Evolutionary conservation across 768 basidiomycete genomes (phyloP).

Genomic region (Paxillus ammoniavirescens): DNA sequence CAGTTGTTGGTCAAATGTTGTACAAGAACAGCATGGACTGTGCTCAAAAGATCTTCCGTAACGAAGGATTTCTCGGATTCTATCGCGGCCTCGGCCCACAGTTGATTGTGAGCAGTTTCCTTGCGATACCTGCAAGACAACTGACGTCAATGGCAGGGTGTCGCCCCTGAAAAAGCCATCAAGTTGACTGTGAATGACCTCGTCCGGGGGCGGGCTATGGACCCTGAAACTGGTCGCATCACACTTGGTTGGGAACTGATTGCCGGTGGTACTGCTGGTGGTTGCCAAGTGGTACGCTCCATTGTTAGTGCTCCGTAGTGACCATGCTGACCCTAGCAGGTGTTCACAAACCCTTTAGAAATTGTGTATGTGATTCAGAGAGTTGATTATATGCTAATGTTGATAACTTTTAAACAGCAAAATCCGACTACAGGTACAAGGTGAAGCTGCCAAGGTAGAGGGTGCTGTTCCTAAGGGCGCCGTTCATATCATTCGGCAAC

Average conservation of each 20-base stretch:
- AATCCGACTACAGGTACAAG: constrained; percentile 94
- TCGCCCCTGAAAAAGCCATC: constrained; percentile 97
- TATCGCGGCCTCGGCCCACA: constrained; percentile 97
- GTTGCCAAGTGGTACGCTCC: constrained; percentile 90
- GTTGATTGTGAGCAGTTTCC: constrained; percentile 59
- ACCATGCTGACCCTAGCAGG: constrained; percentile 41
- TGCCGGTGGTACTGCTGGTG: constrained; percentile 93
- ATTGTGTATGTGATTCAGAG: constrained; percentile 66
- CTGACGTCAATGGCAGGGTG: constrained; percentile 55
- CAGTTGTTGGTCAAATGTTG: constrained; percentile 92
- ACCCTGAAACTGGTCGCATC: constrained; percentile 96
- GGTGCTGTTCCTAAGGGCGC: constrained; percentile 83
- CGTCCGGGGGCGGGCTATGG: constrained; percentile 77
- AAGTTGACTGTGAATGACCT: constrained; percentile 97
- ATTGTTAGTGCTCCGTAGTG: constrained; percentile 3
- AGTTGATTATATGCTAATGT: not conserved
- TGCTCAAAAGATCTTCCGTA: constrained; percentile 87
- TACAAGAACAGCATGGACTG: constrained; percentile 98
- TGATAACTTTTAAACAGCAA: constrained; percentile 49
- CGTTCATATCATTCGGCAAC: constrained; percentile 86
- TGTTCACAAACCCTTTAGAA: constrained; percentile 97
- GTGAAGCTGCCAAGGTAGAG: constrained; percentile 87
- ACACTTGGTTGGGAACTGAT: constrained; percentile 85
- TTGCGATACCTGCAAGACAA: not conserved
- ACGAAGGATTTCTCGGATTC: constrained; percentile 94